A percentile compares a stretch with the other conserved stretches of the same genome.
Conservation (phyloP, 441 rosid genomes). For the Iberis amara region DNA sequence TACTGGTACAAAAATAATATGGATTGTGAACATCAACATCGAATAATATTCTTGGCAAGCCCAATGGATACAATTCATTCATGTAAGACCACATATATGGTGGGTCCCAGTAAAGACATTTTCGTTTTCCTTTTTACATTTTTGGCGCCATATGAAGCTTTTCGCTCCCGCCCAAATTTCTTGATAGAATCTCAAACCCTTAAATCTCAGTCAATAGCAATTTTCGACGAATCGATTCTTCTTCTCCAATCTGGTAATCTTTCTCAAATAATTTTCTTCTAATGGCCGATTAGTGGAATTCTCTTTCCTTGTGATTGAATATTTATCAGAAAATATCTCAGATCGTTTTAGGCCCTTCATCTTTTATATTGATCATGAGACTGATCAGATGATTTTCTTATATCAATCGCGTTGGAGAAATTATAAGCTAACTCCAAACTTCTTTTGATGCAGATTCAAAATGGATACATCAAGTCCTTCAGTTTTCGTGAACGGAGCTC, state of each 20-base stretch:
- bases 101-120: no score
- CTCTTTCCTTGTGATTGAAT: no score
- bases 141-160: slow-evolving; percentile 21
- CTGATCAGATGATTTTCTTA: no score
- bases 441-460: background rate
- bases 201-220: background rate
- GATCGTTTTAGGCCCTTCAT: no score
- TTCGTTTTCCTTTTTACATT: background rate
- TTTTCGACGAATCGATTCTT: slow-evolving; percentile 18
- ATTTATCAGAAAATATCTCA: no score
- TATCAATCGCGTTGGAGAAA: no score
- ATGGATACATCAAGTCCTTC: slow-evolving; percentile 86
- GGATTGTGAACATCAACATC: no score
- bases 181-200: background rate
- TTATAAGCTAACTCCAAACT: no score
- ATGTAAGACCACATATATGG: background rate
- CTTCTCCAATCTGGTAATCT: slow-evolving; percentile 19
- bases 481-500: slow-evolving; percentile 62
- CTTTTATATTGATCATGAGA: no score
- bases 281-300: no score
- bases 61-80: background rate
- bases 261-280: no score
- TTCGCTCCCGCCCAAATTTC: slow-evolving; percentile 22
- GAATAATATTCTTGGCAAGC: background rate
- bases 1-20: no score